These are phyloP conservation scores for Daldinia eschscholtzii DNA, from an alignment of 2,329 filamentous ascomycete genomes.

Conservation along the genomic window DNA sequence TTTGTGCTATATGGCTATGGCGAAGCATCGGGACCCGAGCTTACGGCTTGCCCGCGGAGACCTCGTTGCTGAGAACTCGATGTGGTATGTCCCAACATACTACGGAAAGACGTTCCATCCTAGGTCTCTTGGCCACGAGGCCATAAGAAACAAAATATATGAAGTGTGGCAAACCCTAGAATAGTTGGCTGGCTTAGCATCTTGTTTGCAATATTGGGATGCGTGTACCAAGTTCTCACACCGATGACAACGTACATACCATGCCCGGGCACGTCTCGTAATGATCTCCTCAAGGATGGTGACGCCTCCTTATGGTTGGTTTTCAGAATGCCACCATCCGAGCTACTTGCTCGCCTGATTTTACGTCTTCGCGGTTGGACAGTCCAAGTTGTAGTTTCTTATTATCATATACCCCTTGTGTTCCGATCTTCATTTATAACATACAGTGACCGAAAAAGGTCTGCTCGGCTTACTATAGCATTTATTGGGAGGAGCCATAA, in stretches of 20 bases:
- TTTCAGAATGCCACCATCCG: neutral
- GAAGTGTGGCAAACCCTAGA: constrained; percentile 49
- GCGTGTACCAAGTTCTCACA: neutral
- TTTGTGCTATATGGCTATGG: constrained; percentile 60
- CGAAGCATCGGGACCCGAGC: constrained; percentile 53
- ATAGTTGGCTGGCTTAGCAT: constrained; percentile 4
- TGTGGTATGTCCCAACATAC: constrained; percentile 63
- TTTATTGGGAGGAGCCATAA: neutral
- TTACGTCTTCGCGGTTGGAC: neutral
- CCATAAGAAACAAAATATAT: constrained; percentile 55
- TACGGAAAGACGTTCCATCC: constrained; percentile 63
- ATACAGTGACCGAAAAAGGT: neutral
- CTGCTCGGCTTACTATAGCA: neutral
- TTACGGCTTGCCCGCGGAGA: constrained; percentile 51
- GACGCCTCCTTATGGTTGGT: neutral
- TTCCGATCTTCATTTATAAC: neutral
- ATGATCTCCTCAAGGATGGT: neutral
- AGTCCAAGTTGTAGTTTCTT: neutral
- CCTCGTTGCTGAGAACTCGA: constrained; percentile 52
- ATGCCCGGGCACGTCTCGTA: neutral
- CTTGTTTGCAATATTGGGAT: constrained; percentile 1
- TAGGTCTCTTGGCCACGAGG: constrained; percentile 56
- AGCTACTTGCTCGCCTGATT: neutral
- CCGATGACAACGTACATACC: neutral
- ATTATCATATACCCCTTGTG: neutral